Evolutionary conservation across 805 yeast species (phyloP).

Genomic region (Metschnikowia hibisci): DNA sequence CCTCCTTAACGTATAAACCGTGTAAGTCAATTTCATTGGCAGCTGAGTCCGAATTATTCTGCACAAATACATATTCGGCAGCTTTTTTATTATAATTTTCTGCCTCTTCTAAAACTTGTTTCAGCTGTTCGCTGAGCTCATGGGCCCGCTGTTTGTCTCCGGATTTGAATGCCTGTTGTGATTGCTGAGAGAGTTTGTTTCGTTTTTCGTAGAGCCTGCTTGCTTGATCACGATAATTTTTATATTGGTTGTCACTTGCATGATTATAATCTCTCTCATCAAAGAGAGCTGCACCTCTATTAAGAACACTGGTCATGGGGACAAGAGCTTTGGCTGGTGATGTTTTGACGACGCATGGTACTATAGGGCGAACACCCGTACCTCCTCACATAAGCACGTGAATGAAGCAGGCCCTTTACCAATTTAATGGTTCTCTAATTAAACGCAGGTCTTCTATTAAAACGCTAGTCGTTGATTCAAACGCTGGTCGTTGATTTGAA

Average conservation of each 20-base stretch:
- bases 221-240: slow-evolving; percentile 61
- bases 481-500: too few species aligned
- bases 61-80: slow-evolving; percentile 83
- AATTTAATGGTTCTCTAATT: too few species aligned
- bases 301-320: slow-evolving; percentile 11
- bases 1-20: slow-evolving; percentile 88
- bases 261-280: slow-evolving; percentile 61
- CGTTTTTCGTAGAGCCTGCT: slow-evolving; percentile 59
- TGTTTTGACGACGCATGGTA: neutral
- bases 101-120: slow-evolving; percentile 54
- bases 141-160: slow-evolving; percentile 78
- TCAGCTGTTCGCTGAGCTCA: slow-evolving; percentile 65
- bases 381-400: too few species aligned
- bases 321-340: neutral
- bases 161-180: slow-evolving; percentile 70
- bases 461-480: too few species aligned
- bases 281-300: slow-evolving; percentile 13
- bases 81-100: slow-evolving; percentile 74
- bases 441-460: too few species aligned
- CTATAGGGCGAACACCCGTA: too few species aligned
- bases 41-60: slow-evolving; percentile 83
- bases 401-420: too few species aligned
- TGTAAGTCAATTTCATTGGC: slow-evolving; percentile 88
- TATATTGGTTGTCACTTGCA: slow-evolving; percentile 63
- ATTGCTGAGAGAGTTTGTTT: slow-evolving; percentile 53